Percentiles rank a stretch among this genome's conserved stretches.
Conservation (phyloP, 352 stramenopile species). For the Globisporangium yorkense region DNA sequence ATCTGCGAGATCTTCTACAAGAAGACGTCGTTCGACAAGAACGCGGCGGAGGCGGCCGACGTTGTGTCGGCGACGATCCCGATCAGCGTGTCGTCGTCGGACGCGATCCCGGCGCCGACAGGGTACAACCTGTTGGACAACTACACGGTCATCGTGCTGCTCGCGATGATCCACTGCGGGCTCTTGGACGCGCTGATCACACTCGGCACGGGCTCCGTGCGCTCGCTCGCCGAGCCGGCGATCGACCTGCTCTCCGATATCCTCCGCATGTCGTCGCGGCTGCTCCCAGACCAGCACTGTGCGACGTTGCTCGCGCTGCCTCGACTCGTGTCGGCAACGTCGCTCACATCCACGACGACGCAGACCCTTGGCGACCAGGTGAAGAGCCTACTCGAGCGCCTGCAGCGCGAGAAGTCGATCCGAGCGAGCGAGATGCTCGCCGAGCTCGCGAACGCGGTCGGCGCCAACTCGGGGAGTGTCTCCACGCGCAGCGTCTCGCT, state of each 20-base stretch:
- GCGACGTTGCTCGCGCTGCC: constrained; percentile 71
- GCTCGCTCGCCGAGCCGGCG: constrained; percentile 72
- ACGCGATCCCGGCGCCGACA: constrained; percentile 49
- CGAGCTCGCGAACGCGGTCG: constrained; percentile 73
- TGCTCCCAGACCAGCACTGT: constrained; percentile 84
- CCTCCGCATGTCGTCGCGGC: constrained; percentile 70
- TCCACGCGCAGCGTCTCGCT: constrained; percentile 62
- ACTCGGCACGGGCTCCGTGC: constrained; percentile 67
- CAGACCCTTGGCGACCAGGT: constrained; percentile 63
- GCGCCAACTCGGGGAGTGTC: constrained; percentile 67
- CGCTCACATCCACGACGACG: constrained; percentile 62
- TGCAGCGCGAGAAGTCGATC: constrained; percentile 84
- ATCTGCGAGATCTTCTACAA: constrained; percentile 90
- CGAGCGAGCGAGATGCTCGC: constrained; percentile 80
- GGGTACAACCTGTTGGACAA: constrained; percentile 86
- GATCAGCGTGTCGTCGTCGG: constrained; percentile 62
- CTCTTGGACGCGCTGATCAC: constrained; percentile 81
- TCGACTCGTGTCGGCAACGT: constrained; percentile 75
- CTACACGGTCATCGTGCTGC: constrained; percentile 82
- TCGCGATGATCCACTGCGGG: constrained; percentile 84
- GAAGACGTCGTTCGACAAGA: constrained; percentile 77
- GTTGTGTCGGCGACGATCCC: constrained; percentile 42
- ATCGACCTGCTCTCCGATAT: constrained; percentile 82
- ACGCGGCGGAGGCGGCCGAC: constrained; percentile 23
- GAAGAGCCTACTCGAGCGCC: constrained; percentile 64